Evolutionary conservation across 2,329 filamentous ascomycete species (phyloP).

Genomic region (Neonectria sp.): DNA sequence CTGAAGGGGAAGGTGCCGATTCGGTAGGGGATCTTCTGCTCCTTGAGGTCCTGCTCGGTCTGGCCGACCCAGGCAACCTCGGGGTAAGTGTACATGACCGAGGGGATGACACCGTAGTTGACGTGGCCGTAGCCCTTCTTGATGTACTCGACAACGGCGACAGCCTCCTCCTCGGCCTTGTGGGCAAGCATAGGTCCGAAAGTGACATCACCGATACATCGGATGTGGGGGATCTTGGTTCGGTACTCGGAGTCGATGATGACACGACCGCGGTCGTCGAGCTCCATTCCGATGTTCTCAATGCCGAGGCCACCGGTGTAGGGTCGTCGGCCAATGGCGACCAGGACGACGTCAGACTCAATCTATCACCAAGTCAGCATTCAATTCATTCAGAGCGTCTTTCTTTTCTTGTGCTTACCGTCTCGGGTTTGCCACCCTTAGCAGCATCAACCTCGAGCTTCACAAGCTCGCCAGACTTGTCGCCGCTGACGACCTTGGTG

Average conservation of each 20-base stretch:
- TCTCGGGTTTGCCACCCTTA: conserved; percentile 96
- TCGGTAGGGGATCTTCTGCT: conserved; percentile 90
- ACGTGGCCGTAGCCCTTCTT: conserved; percentile 98
- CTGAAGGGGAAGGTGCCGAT: conserved; percentile 96
- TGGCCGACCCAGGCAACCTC: conserved; percentile 99
- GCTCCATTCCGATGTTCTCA: conserved; percentile 93
- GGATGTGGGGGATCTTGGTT: conserved; percentile 97
- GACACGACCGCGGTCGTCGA: conserved; percentile 93
- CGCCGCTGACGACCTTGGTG: conserved; percentile 93
- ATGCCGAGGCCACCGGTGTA: conserved; percentile 94
- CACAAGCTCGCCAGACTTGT: conserved; percentile 82
- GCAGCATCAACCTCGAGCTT: conserved; percentile 90
- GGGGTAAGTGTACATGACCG: conserved; percentile 99
- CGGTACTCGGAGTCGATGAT: conserved; percentile 99
- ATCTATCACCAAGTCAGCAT: conserved; percentile 68
- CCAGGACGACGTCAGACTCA: conserved; percentile 94
- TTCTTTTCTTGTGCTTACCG: conserved; percentile 68
- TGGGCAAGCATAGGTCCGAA: conserved; percentile 99
- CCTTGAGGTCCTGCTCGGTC: conserved; percentile 96
- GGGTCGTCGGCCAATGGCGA: conserved; percentile 95
- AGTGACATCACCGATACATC: conserved; percentile 94
- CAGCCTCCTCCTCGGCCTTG: conserved; percentile 98
- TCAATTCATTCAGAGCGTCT: background rate
- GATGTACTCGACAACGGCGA: conserved; percentile 96
- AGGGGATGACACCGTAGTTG: conserved; percentile 98